Base-by-base conservation (phyloP, 208 protist species). In the Trypanosoma cruzi region DNA sequence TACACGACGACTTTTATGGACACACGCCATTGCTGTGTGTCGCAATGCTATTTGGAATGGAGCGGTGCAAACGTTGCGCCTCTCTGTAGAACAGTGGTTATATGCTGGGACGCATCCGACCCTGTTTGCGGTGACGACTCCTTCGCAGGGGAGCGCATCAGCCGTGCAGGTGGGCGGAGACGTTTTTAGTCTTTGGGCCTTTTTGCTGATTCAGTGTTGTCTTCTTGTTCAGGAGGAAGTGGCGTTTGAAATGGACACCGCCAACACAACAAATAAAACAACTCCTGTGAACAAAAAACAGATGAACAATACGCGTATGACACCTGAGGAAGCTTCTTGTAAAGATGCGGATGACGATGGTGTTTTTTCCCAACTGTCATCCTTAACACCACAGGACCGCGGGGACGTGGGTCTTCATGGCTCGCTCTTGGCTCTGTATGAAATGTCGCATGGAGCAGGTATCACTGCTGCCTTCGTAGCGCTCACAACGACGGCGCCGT, bases 31-130 rank as follows among this genome's bases (percentile, higher is more conserved):
- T 42, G 61, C 70, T 6, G 64, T 68, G 5, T 68, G 70, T 34
- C 70, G 70, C 49, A 75, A 69, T 32, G 70, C 63, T 20, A 26
- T 75, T 40, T 69, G 70, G 60, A 75, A 75, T 59, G 70, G 63
- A 11, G 64, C 63, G n/a, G 18, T 60, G 18, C 49, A 44, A 13
- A 64, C 70, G 0, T 4, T 36, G 34, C 50, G 57, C 13, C 34
- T 63, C 36, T 69, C 53, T 48, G 61, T 75, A 18, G 48, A 60
- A 36, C n/a, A 63, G 24, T 75, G 70, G 70, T 14, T 75, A n/a
- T 75, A 62, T 26, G 13, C 10, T 4, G 48, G 52, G 11, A 29
- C 57, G 29, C 67, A 73, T 52, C 26, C 48, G 7, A 31, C 37
- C 6, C 59, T 73, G 11, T 73, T 73, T 73, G 28, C 42, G 44